Evolutionary conservation across 2,329 filamentous ascomycete genomes (phyloP), one percentile per base, ranked within the genome.

Genomic region (Colletotrichum salicis): DNA sequence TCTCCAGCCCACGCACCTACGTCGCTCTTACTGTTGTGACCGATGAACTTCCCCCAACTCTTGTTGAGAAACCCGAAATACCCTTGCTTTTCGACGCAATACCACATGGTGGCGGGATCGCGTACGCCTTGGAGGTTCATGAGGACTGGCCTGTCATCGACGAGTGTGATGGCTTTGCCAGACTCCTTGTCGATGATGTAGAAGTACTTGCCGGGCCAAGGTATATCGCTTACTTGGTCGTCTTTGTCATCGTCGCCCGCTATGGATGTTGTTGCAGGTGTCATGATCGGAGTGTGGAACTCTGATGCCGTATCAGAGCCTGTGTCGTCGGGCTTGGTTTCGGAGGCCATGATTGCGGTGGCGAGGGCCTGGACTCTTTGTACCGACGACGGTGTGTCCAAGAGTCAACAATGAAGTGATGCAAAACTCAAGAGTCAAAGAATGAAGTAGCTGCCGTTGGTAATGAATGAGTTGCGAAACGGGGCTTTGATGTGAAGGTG

Each of bases 11-110:
- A 13, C 7, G 48, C 45, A 5, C n/a, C 11, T 4, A 70, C 11
- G n/a, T 7, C 6, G 1, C 68, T 71, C 1, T 55, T 55, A n/a
- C 67, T 69, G 59, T 81, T 74, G 33, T 82, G 79, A 0, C 82
- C 82, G 4, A 83, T 76, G 33, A 79, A 78, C 1, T 70, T 79
- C 0, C 78, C 77, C 1, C 80, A 81, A 3, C 78, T 76, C 22
- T 75, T 76, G 70, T 83, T 81, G 27, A 76, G 76, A 62, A 84
- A 84, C 0, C 82, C 83, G 0, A 83, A 72, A 80, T 81, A 84
- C 2, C 81, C 80, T 5, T 80, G 75, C 33, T 74, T 77, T 45
- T 83, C 81, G 19, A 81, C 77, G 62, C 83, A 84, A 24, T 72
- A 62, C 83, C 83, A 84, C 57, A 62, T 61, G 6, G 67, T 56